Conservation (phyloP, 2,329 filamentous ascomycete genomes). For the Ceratocystis eucalypticola region DNA sequence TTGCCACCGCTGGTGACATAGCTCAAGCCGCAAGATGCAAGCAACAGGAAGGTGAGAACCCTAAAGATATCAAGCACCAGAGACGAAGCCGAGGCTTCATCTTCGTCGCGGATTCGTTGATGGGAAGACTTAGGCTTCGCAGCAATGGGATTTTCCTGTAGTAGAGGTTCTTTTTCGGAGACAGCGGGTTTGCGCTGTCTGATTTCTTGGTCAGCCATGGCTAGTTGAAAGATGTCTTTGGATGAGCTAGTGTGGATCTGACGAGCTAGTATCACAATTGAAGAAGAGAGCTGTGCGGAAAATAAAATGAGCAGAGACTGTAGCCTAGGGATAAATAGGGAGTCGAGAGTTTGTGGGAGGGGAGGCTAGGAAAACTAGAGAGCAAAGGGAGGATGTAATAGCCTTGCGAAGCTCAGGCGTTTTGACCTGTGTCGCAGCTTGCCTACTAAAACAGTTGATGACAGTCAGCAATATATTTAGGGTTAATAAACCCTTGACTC, state of each 20-base stretch:
- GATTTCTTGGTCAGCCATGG: slow-evolving; percentile 11
- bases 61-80: slow-evolving; percentile 54
- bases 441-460: background rate
- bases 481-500: background rate
- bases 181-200: slow-evolving; percentile 16
- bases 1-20: slow-evolving; percentile 63
- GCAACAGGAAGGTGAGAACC: slow-evolving; percentile 50
- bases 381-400: background rate
- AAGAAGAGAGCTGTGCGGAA: background rate
- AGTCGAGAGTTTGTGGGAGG: background rate
- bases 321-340: background rate
- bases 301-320: too few relatives aligned
- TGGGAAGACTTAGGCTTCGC: slow-evolving; percentile 18
- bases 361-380: background rate
- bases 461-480: background rate
- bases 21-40: slow-evolving; percentile 56
- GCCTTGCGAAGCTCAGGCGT: background rate
- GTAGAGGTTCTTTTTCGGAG: background rate
- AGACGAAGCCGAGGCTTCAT: slow-evolving; percentile 39
- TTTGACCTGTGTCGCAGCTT: background rate
- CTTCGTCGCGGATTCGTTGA: slow-evolving; percentile 37
- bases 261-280: background rate
- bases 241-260: background rate
- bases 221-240: background rate
- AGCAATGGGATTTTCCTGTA: background rate